Base-by-base conservation (phyloP, 495 filamentous ascomycete species). In the Elasticomyces elasticus region DNA sequence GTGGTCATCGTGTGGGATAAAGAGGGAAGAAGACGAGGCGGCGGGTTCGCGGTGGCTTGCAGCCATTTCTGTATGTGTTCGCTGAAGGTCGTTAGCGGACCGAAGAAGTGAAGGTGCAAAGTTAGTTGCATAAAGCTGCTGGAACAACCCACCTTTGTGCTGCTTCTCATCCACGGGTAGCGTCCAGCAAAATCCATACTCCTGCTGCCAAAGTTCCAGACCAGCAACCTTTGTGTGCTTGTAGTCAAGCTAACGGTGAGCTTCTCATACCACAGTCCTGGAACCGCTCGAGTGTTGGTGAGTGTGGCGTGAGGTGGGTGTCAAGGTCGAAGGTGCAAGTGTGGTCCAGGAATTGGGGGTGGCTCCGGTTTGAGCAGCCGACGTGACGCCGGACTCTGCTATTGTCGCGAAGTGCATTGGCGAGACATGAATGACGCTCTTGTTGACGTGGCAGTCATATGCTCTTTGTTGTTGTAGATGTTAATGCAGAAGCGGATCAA, bases 1-100 rank as follows among this genome's bases (percentile, higher is more conserved):
- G 58, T 56, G 58, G n/a, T 61, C 58, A 26, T 61, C 54, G n/a
- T 35, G 9, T 1, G 48, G 30, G 25, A 58, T 2, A 19, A 58
- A 58, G 26, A 58, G 48, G 13, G 55, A 52, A 17, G 37, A 33
- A 9, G 49, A 47, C 10, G 45, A 28, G 20, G 10, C 35, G 25
- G 12, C n/a, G 23, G 49, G 40, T 11, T 51, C 53, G 3, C 10
- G 17, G 40, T 48, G n/a, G 22, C 17, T 17, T 1, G 20, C 49
- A 26, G 26, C 11, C 47, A 52, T 57, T 12, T 15, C 24, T 9
- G 17, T 27, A 48, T 53, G 52, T 7, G 22, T 28, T 40, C 54
- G 27, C 54, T 57, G 27, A n/a, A 12, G 42, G 19, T 45, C 20
- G 17, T 45, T 24, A 45, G 19, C 19, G 12, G 3, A 15, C 35